phyloP scores from a whole-genome alignment of 352 stramenopile genomes.

The Pythium phragmiticola region DNA sequence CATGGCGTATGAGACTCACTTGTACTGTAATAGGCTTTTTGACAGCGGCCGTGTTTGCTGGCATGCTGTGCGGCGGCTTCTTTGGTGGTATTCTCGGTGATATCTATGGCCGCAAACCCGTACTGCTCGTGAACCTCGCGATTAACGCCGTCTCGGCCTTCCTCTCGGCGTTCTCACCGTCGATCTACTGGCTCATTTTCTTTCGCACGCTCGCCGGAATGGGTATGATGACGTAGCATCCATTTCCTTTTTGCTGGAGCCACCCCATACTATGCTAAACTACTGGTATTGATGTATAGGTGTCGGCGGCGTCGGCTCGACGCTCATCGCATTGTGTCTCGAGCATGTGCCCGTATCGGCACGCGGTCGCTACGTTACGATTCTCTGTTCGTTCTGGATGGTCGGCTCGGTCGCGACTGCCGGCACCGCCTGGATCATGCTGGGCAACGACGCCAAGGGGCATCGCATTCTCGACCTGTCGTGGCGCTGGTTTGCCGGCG shows the following conservation, averaged over 20 bases:
- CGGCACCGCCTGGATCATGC: constrained; percentile 82
- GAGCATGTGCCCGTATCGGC: constrained; percentile 77
- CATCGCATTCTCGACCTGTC: constrained; percentile 67
- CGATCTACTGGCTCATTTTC: constrained; percentile 75
- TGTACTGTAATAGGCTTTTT: constrained; percentile 54
- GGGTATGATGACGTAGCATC: constrained; percentile 19
- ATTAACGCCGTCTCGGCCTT: constrained; percentile 79
- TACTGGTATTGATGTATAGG: constrained; percentile 33
- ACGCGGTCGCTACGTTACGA: constrained; percentile 78
- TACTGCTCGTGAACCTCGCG: constrained; percentile 72
- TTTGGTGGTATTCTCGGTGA: constrained; percentile 75
- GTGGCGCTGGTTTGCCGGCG: constrained; percentile 81
- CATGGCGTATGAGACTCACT: background rate
- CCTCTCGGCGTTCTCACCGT: constrained; percentile 69
- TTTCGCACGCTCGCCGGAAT: constrained; percentile 64
- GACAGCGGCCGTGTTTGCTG: constrained; percentile 86
- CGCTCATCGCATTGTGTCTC: constrained; percentile 82
- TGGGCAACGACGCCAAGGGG: constrained; percentile 59
- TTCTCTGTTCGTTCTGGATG: constrained; percentile 92
- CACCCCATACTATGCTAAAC: background rate
- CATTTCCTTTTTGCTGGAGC: background rate
- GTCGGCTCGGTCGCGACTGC: constrained; percentile 82
- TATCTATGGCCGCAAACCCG: constrained; percentile 75
- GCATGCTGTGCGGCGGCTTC: constrained; percentile 85
- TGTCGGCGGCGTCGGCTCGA: constrained; percentile 86